Evolutionary conservation across 2,329 filamentous ascomycete genomes (phyloP).

Genomic region (Cladophialophora carrionii): DNA sequence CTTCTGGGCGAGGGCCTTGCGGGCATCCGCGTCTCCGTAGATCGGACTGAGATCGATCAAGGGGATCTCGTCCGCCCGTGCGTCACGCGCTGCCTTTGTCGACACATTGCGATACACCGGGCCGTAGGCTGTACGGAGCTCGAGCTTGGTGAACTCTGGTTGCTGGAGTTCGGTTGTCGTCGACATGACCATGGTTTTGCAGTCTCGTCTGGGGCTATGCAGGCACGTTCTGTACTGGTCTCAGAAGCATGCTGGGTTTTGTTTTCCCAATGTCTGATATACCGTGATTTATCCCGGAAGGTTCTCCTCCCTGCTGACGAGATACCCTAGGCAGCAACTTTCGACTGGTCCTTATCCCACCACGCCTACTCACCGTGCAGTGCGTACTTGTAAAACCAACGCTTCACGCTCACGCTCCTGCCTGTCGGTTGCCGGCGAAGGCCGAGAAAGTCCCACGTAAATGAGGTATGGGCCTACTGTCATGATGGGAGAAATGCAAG

Average conservation of each 20-base stretch:
- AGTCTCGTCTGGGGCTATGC: background rate
- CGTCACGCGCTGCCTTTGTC: slow-evolving; percentile 47
- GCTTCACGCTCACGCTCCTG: background rate
- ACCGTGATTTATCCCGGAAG: background rate
- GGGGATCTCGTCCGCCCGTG: slow-evolving; percentile 55
- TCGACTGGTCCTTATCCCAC: background rate
- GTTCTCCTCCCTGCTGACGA: background rate
- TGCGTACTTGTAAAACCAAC: background rate
- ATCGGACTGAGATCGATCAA: slow-evolving; percentile 56
- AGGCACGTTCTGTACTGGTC: background rate
- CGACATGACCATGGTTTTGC: slow-evolving; percentile 14
- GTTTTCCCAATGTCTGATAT: background rate
- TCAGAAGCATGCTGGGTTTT: background rate
- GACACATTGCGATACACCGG: slow-evolving; percentile 52
- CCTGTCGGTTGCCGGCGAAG: slow-evolving; percentile 10
- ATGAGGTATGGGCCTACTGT: background rate
- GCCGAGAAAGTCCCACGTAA: slow-evolving; percentile 3
- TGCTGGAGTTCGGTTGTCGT: slow-evolving; percentile 15
- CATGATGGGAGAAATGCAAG: background rate
- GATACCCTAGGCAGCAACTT: slow-evolving; percentile 12
- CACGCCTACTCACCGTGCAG: background rate
- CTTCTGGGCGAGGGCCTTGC: slow-evolving; percentile 47
- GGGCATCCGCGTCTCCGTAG: slow-evolving; percentile 44
- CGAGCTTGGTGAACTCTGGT: slow-evolving; percentile 41
- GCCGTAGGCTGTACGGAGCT: slow-evolving; percentile 52